A percentile compares a stretch with the other conserved stretches of the same genome.
Evolutionary conservation across 2,329 filamentous ascomycete genomes (phyloP).

Genomic region (Fusarium kyushuense): DNA sequence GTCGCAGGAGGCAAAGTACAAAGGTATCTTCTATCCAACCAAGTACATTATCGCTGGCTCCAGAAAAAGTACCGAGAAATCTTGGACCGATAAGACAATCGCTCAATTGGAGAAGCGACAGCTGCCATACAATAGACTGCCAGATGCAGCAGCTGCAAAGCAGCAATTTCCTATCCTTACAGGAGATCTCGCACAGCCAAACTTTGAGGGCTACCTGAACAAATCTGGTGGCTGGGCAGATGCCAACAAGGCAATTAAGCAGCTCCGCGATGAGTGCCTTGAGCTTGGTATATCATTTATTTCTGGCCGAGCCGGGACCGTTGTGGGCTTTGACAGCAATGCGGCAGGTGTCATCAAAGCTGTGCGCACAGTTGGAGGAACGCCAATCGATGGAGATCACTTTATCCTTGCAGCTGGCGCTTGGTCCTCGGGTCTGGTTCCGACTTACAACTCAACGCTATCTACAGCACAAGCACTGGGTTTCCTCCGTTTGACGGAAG

Average conservation of each 20-base stretch:
- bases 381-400: constrained; percentile 8
- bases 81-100: constrained; percentile 33
- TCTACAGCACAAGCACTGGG: constrained; percentile 35
- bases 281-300: constrained; percentile 34
- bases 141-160: constrained; percentile 5
- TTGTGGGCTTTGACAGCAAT: constrained; percentile 13
- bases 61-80: background rate
- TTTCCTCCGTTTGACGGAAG: constrained; percentile 30
- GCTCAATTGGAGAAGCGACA: constrained; percentile 22
- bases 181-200: constrained; percentile 20
- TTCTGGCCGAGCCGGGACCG: constrained; percentile 28
- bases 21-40: constrained; percentile 24
- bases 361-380: background rate
- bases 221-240: constrained; percentile 35
- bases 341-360: constrained; percentile 1
- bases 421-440: constrained; percentile 20
- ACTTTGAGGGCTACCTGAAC: constrained; percentile 34
- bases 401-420: constrained; percentile 36
- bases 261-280: constrained; percentile 34
- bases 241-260: constrained; percentile 32
- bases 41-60: constrained; percentile 24
- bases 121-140: constrained; percentile 11
- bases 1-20: constrained; percentile 25
- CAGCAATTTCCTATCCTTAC: constrained; percentile 12
- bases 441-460: constrained; percentile 30